Base-by-base conservation (phyloP, 2,329 filamentous ascomycete genomes). In the Trichoderma sp. region DNA sequence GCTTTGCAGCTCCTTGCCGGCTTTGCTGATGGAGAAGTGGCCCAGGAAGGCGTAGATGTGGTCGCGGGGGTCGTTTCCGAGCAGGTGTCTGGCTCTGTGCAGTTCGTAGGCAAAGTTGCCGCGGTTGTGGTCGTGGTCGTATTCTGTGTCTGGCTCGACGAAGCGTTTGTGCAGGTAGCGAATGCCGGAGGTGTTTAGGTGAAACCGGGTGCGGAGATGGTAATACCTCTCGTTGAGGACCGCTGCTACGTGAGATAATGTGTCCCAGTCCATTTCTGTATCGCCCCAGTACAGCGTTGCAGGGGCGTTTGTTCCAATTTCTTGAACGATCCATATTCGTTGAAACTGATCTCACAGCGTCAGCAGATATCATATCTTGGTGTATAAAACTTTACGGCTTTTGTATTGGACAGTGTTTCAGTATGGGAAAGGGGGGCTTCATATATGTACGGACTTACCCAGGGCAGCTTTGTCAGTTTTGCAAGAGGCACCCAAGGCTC, bases 251-350 rank as follows among this genome's bases (percentile, higher is more conserved):
- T 52, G 70, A 5, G 77, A 80, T 21, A 79, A 73, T 19, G 69
- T 70, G 19, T 77, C 73, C 79, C 79, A 80, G 63, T 78, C 75
- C 6, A 80, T 71, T 31, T 77, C 72, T 2, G 72, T 72, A 3
- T 77, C 70, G 16, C 79, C 79, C 79, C 79, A 80, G 72, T 76
- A 77, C 0, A 80, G 75, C 2, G 75, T 78, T 0, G 79, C 78
- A 0, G 78, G 72, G 2, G 79, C 73, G 3, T 58, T 43, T 2
- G 79, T 80, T 52, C 79, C 79, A 29, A 80, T 80, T 27, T 80
- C 79, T 43, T 80, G 79, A 27, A 78, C 78, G 35, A 80, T 79
- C 79, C 79, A 80, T 49, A 79, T 75, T 13, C 79, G 76, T 33
- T 76, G 74, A 43, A 80, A 80, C 79, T 80, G 29, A 29, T 43